A percentile compares a stretch with the other conserved stretches of the same genome.
phyloP scores from a whole-genome alignment of 768 basidiomycete species.

The Amylocystis lapponica region DNA sequence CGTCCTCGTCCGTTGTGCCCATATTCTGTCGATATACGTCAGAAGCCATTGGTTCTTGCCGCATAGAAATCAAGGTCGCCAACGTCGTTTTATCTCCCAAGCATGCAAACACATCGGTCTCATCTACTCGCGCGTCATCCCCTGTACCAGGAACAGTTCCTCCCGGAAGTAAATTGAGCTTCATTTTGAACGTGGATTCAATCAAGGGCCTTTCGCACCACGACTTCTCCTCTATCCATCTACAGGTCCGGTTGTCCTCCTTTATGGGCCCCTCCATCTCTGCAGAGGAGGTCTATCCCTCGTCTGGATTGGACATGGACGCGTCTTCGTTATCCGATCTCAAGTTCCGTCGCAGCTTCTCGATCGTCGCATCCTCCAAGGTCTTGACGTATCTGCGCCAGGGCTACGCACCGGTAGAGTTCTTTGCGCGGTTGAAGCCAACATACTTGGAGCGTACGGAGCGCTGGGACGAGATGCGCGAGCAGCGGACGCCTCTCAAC shows the following conservation, averaged over 20 bases:
- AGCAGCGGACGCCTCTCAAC: constrained; percentile 44
- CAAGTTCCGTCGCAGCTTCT: constrained; percentile 78
- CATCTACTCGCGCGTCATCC: constrained; percentile 71
- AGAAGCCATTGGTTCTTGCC: constrained; percentile 94
- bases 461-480: constrained; percentile 91
- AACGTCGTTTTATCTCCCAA: constrained; percentile 60
- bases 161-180: constrained; percentile 75
- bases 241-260: constrained; percentile 84
- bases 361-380: constrained; percentile 68
- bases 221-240: constrained; percentile 81
- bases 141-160: constrained; percentile 64
- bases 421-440: constrained; percentile 78
- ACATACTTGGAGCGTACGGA: constrained; percentile 87
- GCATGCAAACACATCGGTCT: constrained; percentile 52
- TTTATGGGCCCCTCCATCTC: constrained; percentile 67
- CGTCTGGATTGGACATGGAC: constrained; percentile 69
- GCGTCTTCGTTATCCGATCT: constrained; percentile 67
- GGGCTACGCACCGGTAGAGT: constrained; percentile 82
- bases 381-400: constrained; percentile 66
- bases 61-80: constrained; percentile 77
- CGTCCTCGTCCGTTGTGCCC: constrained; percentile 71
- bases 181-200: constrained; percentile 80
- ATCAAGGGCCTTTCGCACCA: constrained; percentile 87
- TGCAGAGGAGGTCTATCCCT: constrained; percentile 81
- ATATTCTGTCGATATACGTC: constrained; percentile 93